Conservation (phyloP, 2,329 filamentous ascomycete genomes). For the Dactylellina leptospora region DNA sequence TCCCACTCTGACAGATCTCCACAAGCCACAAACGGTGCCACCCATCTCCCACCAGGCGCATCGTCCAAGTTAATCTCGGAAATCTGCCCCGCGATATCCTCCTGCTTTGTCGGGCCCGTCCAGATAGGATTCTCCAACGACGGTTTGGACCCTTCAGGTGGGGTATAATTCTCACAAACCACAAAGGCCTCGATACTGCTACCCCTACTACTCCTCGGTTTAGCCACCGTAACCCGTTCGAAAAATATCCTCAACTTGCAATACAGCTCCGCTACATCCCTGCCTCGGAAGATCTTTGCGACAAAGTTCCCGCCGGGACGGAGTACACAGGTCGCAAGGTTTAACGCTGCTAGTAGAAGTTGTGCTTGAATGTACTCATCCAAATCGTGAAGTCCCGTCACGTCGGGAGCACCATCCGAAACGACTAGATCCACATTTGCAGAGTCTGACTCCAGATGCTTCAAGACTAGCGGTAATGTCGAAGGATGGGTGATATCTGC, state of each 20-base stretch:
- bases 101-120: conserved; percentile 66
- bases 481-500: conserved; percentile 98
- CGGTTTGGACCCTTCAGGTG: conserved; percentile 77
- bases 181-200: conserved; percentile 98
- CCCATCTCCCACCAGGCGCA: conserved; percentile 72
- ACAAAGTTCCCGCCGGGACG: conserved; percentile 95
- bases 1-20: conserved; percentile 95
- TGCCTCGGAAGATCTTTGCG: conserved; percentile 94
- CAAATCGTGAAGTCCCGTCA: conserved; percentile 94
- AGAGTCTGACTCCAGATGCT: conserved; percentile 79
- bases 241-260: conserved; percentile 94
- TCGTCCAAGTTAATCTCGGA: conserved; percentile 59
- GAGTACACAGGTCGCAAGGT: conserved; percentile 90
- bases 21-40: conserved; percentile 95
- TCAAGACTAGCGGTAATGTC: conserved; percentile 86
- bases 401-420: conserved; percentile 93
- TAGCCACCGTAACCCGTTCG: conserved; percentile 84
- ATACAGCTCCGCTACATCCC: conserved; percentile 94
- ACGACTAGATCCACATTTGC: conserved; percentile 82
- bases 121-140: conserved; percentile 79
- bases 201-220: conserved; percentile 91
- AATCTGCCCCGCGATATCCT: conserved; percentile 53
- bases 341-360: conserved; percentile 90
- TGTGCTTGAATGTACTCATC: conserved; percentile 99
- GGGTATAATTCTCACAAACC: conserved; percentile 88